Conservation (phyloP, 495 filamentous ascomycete genomes). For the Lepidopterella palustris region DNA sequence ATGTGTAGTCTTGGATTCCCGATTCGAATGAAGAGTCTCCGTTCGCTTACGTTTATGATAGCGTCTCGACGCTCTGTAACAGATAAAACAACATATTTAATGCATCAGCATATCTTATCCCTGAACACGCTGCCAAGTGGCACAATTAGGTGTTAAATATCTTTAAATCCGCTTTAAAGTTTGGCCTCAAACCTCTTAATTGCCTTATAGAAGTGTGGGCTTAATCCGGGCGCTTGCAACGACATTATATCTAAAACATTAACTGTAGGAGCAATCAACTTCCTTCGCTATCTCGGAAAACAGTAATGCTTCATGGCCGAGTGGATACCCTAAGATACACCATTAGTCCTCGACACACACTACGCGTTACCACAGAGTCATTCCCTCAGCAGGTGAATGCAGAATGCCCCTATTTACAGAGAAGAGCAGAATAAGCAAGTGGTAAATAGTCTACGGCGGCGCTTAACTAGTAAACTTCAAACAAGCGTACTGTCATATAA, state of each 20-base stretch:
- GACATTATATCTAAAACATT: not conserved
- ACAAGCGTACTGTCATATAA: not conserved
- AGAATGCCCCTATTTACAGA: not conserved
- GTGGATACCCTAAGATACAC: not conserved
- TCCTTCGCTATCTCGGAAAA: not conserved
- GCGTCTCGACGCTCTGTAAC: no score
- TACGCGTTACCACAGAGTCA: not conserved
- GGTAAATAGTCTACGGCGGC: not conserved
- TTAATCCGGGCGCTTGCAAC: not conserved
- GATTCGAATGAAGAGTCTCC: no score
- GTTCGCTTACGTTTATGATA: no score
- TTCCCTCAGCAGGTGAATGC: not conserved
- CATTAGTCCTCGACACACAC: not conserved
- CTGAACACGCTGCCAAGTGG: not conserved
- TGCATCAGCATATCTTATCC: not conserved
- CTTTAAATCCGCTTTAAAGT: not conserved
- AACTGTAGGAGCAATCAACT: not conserved
- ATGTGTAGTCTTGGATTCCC: no score
- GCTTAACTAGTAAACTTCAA: not conserved
- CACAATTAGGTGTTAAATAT: not conserved
- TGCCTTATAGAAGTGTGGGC: not conserved
- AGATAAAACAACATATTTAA: not conserved
- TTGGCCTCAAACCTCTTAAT: not conserved
- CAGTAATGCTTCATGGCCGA: not conserved
- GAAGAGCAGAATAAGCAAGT: not conserved